Percentiles rank a stretch among this genome's conserved stretches.
These are phyloP conservation scores for Neofusicoccum ribis DNA, from an alignment of 2,329 filamentous ascomycete species.

Conservation along the genomic window DNA sequence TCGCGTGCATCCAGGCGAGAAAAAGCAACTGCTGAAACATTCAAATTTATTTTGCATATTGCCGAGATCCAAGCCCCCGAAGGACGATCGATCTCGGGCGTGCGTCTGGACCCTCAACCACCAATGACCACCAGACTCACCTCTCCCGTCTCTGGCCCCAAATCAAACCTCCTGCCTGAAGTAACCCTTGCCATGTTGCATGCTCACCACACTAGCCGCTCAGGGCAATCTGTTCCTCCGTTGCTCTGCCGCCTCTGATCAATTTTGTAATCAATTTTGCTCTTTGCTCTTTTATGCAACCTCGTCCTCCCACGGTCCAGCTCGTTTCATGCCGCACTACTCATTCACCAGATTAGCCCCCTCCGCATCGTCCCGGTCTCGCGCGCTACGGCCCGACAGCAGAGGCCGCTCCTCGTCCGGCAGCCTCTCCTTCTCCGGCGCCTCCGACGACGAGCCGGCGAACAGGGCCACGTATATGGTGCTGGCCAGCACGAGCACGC, in stretches of 20 bases:
- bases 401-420: background rate
- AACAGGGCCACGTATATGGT: constrained; percentile 27
- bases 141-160: background rate
- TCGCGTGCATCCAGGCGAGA: background rate
- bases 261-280: background rate
- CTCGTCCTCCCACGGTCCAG: background rate
- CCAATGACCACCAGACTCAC: background rate
- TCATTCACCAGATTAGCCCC: constrained; percentile 8
- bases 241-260: background rate
- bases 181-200: too few relatives aligned
- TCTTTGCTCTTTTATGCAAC: background rate
- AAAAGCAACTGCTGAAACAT: background rate
- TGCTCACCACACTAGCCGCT: background rate
- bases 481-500: constrained; percentile 29
- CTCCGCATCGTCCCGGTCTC: background rate
- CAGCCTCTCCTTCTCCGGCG: background rate
- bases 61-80: background rate
- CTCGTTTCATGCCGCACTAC: background rate
- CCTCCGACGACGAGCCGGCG: background rate
- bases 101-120: background rate
- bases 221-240: background rate
- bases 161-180: background rate
- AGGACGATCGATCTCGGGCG: too few relatives aligned
- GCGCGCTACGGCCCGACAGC: background rate
- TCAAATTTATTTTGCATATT: background rate